Evolutionary conservation across 257 asterid species (phyloP).

Genomic region (Knoxia roxburghii): DNA sequence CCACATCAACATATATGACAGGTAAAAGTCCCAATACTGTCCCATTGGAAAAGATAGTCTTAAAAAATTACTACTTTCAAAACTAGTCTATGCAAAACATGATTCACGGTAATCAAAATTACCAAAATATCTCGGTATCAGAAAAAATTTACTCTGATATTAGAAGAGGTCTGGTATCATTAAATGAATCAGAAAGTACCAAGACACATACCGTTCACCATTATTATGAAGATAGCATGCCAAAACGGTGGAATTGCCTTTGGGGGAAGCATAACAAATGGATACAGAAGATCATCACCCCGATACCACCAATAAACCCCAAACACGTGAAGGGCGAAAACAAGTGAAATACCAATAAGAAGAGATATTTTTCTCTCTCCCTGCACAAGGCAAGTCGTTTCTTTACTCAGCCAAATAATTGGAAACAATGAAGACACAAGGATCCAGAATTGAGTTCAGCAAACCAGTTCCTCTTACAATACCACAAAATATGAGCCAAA

Average conservation of each 20-base stretch:
- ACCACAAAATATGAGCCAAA: neutral
- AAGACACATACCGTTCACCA: slow-evolving; percentile 71
- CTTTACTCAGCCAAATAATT: slow-evolving; percentile 13
- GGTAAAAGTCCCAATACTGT: neutral
- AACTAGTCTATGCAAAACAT: neutral
- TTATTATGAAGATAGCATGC: slow-evolving; percentile 79
- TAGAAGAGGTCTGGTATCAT: neutral
- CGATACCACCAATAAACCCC: slow-evolving; percentile 83
- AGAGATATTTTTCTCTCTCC: slow-evolving; percentile 60
- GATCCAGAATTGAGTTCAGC: neutral
- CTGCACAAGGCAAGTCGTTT: slow-evolving; percentile 38
- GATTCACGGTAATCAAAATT: neutral
- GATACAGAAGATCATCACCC: slow-evolving; percentile 61
- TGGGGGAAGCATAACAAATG: slow-evolving; percentile 81
- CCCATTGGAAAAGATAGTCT: neutral
- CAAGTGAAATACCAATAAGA: slow-evolving; percentile 42
- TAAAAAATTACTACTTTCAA: too few species aligned
- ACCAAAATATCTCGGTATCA: neutral
- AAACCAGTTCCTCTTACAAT: slow-evolving; percentile 12
- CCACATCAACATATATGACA: neutral
- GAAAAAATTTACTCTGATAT: slow-evolving; percentile 10
- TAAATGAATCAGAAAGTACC: slow-evolving; percentile 8
- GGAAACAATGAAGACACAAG: neutral
- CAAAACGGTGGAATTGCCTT: slow-evolving; percentile 82
- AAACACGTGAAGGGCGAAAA: slow-evolving; percentile 53